Percentiles rank a stretch among this genome's conserved stretches.
phyloP scores from a whole-genome alignment of 2,329 filamentous ascomycete genomes.

The Podosphaera xanthii region DNA sequence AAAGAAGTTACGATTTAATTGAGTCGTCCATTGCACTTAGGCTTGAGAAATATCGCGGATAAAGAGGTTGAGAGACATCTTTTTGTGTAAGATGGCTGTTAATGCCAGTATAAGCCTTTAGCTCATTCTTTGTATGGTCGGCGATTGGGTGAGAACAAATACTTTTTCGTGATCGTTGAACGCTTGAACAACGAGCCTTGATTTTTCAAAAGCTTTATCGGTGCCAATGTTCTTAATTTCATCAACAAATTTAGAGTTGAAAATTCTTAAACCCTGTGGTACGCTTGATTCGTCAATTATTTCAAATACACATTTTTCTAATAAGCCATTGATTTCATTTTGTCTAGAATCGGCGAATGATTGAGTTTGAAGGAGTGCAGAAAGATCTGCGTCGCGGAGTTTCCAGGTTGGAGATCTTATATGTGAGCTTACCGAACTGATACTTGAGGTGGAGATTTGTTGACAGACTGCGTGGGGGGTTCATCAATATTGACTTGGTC shows the following conservation, averaged over 20 bases:
- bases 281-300: background rate
- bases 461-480: background rate
- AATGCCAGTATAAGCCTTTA: background rate
- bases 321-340: too few relatives aligned
- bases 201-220: too few relatives aligned
- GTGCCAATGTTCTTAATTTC: too few relatives aligned
- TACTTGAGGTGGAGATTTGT: too few relatives aligned
- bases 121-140: background rate
- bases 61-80: background rate
- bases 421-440: background rate
- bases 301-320: background rate
- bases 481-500: conserved; percentile 1
- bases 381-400: background rate
- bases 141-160: conserved; percentile 3
- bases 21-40: too few relatives aligned
- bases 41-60: background rate
- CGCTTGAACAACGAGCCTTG: conserved; percentile 1
- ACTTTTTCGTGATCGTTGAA: conserved; percentile 3
- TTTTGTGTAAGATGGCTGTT: background rate
- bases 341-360: too few relatives aligned
- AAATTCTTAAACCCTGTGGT: background rate
- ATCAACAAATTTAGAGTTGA: background rate
- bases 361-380: background rate
- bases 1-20: too few relatives aligned
- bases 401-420: background rate